Conservation (phyloP, 106 monocot species). For the Dioscorea zingiberensis region DNA sequence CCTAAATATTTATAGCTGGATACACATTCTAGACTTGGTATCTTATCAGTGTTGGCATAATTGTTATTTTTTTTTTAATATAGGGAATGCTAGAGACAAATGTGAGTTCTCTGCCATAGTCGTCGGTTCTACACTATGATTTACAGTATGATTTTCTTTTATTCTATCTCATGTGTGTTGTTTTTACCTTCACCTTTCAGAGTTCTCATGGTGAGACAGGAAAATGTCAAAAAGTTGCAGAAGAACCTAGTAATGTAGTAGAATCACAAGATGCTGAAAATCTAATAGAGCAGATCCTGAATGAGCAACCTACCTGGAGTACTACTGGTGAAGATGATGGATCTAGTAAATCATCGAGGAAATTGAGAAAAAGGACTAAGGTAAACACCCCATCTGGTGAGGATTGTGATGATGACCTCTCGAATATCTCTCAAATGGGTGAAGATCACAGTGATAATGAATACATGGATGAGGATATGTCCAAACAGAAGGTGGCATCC, state of each 20-base stretch:
- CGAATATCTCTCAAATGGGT: slow-evolving; percentile 6
- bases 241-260: background rate
- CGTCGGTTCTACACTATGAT: background rate
- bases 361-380: slow-evolving; percentile 18
- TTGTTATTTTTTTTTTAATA: too few relatives aligned
- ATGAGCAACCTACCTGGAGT: background rate
- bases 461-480: slow-evolving; percentile 5
- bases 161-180: background rate
- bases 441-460: slow-evolving; percentile 15
- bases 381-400: background rate
- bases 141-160: slow-evolving; percentile 7
- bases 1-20: too few relatives aligned
- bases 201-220: background rate
- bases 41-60: too few relatives aligned
- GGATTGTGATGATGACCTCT: slow-evolving; percentile 6
- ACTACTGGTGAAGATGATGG: slow-evolving; percentile 7
- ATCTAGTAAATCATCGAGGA: slow-evolving; percentile 7
- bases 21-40: too few relatives aligned
- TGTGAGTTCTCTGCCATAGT: too few relatives aligned
- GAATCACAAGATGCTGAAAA: slow-evolving; percentile 2
- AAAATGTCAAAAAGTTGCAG: background rate
- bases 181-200: background rate
- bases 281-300: slow-evolving; percentile 3
- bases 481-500: slow-evolving; percentile 9
- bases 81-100: too few relatives aligned